Conservation (phyloP, 129 eudicot genomes). For the Deinandra increscens region DNA sequence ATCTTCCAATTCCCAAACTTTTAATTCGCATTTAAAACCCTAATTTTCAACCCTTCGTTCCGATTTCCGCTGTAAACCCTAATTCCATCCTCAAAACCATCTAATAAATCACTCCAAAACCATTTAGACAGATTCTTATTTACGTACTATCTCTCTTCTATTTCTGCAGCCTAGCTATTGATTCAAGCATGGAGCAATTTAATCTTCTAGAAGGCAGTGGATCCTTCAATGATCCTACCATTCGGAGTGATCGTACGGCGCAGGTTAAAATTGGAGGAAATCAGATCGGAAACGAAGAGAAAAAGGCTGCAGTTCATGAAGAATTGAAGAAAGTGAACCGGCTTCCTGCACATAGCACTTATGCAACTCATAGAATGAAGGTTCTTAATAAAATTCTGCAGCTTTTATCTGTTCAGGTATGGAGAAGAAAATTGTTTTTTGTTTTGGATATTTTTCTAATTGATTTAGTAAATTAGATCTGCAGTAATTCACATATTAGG, state of each 20-base stretch:
- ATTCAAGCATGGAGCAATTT: slow-evolving; percentile 39
- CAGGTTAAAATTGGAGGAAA: slow-evolving; percentile 34
- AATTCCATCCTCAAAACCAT: background rate
- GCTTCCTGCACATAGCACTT: slow-evolving; percentile 66
- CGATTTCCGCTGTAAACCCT: slow-evolving; percentile 12
- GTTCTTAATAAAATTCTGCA: slow-evolving; percentile 68
- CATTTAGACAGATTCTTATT: background rate
- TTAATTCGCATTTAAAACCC: slow-evolving; percentile 21
- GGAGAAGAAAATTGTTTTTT: background rate
- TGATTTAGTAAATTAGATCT: background rate
- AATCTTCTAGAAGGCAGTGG: slow-evolving; percentile 30
- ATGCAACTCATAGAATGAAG: slow-evolving; percentile 69
- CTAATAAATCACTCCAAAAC: background rate
- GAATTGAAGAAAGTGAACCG: slow-evolving; percentile 62
- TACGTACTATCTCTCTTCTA: background rate
- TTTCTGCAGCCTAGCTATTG: slow-evolving; percentile 10
- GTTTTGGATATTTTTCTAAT: too few relatives aligned
- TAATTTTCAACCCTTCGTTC: slow-evolving; percentile 3
- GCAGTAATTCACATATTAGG: too few relatives aligned
- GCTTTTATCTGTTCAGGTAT: slow-evolving; percentile 78
- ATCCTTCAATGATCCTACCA: slow-evolving; percentile 12
- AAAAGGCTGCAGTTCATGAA: slow-evolving; percentile 56
- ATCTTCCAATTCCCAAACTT: slow-evolving; percentile 4
- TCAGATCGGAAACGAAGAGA: slow-evolving; percentile 50
- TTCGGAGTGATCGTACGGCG: slow-evolving; percentile 13